Conservation (phyloP, 768 basidiomycete genomes). For the Pisolithus sp. region DNA sequence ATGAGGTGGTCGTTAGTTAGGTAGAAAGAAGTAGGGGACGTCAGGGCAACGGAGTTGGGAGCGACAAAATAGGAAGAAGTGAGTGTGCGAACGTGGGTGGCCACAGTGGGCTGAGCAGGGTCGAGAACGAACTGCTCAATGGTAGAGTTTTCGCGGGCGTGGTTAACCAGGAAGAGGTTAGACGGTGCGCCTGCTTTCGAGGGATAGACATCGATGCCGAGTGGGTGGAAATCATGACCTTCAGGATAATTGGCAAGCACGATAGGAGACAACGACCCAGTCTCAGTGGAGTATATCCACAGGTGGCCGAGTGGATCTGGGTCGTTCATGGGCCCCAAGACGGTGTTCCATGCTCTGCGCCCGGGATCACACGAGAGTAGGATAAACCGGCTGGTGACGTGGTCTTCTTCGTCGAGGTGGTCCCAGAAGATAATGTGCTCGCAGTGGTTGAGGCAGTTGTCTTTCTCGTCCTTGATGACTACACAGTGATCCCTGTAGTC, state of each 20-base stretch:
- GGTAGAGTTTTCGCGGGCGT: conserved; percentile 53
- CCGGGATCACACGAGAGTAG: conserved; percentile 37
- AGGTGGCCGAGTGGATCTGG: conserved; percentile 52
- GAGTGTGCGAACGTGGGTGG: conserved; percentile 55
- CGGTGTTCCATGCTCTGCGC: conserved; percentile 66
- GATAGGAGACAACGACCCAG: conserved; percentile 32
- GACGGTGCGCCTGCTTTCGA: conserved; percentile 43
- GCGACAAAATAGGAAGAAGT: conserved; percentile 52
- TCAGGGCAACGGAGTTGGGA: conserved; percentile 62
- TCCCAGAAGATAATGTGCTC: conserved; percentile 69
- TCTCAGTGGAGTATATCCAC: conserved; percentile 43
- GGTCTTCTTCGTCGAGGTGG: conserved; percentile 33
- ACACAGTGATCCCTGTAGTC: conserved; percentile 43
- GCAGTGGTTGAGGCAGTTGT: conserved; percentile 39
- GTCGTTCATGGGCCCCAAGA: conserved; percentile 60
- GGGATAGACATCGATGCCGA: conserved; percentile 56
- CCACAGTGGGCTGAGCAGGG: conserved; percentile 36
- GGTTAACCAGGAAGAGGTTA: conserved; percentile 63
- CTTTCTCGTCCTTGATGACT: conserved; percentile 29
- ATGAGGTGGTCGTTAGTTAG: conserved; percentile 68
- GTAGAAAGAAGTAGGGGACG: conserved; percentile 63
- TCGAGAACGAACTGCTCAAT: too few species aligned
- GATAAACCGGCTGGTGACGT: conserved; percentile 38
- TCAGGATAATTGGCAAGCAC: conserved; percentile 47
- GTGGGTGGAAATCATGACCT: conserved; percentile 62